Evolutionary conservation across 129 eudicot genomes (phyloP), one percentile per base, ranked within the genome.

Genomic region (Rutidosis leptorrhynchoides): DNA sequence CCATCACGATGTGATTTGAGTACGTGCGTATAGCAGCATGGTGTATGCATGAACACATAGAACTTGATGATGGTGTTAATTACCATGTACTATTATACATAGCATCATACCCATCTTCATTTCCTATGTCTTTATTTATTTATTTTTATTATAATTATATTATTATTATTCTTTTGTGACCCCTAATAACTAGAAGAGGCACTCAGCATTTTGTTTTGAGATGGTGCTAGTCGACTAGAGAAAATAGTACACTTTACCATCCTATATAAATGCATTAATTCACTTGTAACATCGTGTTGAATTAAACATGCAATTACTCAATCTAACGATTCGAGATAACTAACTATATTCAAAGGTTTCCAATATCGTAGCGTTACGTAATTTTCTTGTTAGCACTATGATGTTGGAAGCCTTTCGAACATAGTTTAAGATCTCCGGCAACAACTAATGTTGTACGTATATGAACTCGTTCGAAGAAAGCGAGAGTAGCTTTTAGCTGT

Each of bases 301-400:
- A 30, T 33, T 33, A 4, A n/a, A n/a, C n/a, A n/a, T n/a, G n/a
- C n/a, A 23, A 2, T 20, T 35, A 24, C 32, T 4, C 6, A 29
- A n/a, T n/a, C n/a, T 29, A 5, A 4, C 10, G 40, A 16, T n/a
- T 28, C 45, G 35, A 71, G 69, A 49, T 71, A 25, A 22, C 7
- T 46, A 73, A 64, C 58, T 25, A 45, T 67, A 65, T 72, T 73
- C 78, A 64, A 73, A 52, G 78, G 78, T 63, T 26, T 64, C 72
- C 78, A 73, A 73, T 73, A 73, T 65, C 52, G 35, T 57, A 55
- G 58, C 28, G 27, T 14, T 16, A 26, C 21, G 15, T 16, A 3
- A 5, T 24, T 19, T 52, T 23, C 12, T n/a, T n/a, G 1, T 42
- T 6, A 7, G 32, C 11, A 54, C 49, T 42, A 43, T 14, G 24